These are phyloP conservation scores for Ceratocystis papillata DNA, from an alignment of 2,329 filamentous ascomycete genomes.

Conservation along the genomic window DNA sequence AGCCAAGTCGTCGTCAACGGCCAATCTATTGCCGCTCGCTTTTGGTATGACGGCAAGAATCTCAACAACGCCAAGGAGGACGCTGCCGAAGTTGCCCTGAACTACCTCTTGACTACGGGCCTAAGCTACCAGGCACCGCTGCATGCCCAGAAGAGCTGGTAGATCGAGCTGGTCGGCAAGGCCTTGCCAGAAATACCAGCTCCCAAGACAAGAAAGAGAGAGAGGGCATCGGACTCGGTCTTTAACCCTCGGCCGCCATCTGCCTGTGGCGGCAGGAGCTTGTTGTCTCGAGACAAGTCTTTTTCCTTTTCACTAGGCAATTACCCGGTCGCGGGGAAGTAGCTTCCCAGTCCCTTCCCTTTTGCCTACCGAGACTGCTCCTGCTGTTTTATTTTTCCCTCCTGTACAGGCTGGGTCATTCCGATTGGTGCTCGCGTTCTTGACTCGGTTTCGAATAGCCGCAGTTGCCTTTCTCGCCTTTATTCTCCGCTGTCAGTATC, in stretches of 20 bases:
- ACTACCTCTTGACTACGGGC: slow-evolving; percentile 36
- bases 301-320: not conserved
- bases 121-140: slow-evolving; percentile 1
- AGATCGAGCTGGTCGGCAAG: not conserved
- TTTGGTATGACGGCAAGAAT: slow-evolving; percentile 85
- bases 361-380: no score
- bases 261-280: not conserved
- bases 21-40: slow-evolving; percentile 57
- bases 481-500: no score
- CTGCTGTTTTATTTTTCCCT: no score
- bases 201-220: no score
- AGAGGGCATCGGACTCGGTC: not conserved
- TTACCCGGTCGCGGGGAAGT: not conserved
- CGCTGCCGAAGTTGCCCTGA: slow-evolving; percentile 71
- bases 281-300: not conserved
- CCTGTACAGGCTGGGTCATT: no score
- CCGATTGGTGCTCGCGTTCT: no score
- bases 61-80: slow-evolving; percentile 83
- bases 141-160: not conserved
- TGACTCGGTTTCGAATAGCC: no score
- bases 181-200: not conserved
- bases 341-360: not conserved
- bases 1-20: slow-evolving; percentile 64
- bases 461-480: no score
- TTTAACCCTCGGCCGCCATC: not conserved